These are phyloP conservation scores for Stephania japonica DNA, from an alignment of 164 flowering plant genomes.

Conservation along the genomic window DNA sequence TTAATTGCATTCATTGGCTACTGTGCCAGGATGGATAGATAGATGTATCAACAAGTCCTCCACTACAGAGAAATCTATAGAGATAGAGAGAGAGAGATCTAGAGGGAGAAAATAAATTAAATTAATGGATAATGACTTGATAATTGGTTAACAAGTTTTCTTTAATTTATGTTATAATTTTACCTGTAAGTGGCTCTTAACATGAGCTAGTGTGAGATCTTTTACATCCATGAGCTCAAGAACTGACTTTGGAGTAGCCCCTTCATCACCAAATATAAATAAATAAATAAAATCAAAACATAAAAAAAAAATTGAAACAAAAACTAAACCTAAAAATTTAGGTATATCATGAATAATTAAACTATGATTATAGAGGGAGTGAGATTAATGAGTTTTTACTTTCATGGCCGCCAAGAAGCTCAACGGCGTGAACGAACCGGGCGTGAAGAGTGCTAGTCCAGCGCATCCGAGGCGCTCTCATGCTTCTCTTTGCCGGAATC, in stretches of 20 bases:
- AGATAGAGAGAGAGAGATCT: neutral
- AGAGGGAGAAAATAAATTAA: neutral
- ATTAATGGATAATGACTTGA: neutral
- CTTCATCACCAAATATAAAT: slow-evolving; percentile 12
- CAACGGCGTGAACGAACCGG: slow-evolving; percentile 68
- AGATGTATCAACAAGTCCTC: slow-evolving; percentile 7
- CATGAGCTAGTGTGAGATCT: slow-evolving; percentile 77
- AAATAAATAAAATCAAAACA: slow-evolving; percentile 2
- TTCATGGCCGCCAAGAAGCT: slow-evolving; percentile 79
- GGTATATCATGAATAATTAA: neutral
- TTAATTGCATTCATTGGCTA: slow-evolving; percentile 30
- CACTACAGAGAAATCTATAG: slow-evolving; percentile 12
- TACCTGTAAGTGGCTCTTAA: slow-evolving; percentile 77
- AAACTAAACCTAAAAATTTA: neutral
- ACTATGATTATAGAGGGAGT: neutral
- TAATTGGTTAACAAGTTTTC: neutral
- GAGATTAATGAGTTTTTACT: slow-evolving; percentile 28
- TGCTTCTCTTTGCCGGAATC: slow-evolving; percentile 45
- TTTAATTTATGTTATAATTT: neutral
- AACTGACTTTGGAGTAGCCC: slow-evolving; percentile 79
- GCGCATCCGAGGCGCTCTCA: slow-evolving; percentile 72
- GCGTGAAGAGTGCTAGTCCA: slow-evolving; percentile 73
- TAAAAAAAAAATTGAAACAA: neutral
- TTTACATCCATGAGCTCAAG: slow-evolving; percentile 81
- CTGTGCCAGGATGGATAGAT: slow-evolving; percentile 24